A percentile compares a stretch with the other conserved stretches of the same genome.
phyloP scores from a whole-genome alignment of 192 early-diverging fungal genomes.

The Coemansia asiatica region DNA sequence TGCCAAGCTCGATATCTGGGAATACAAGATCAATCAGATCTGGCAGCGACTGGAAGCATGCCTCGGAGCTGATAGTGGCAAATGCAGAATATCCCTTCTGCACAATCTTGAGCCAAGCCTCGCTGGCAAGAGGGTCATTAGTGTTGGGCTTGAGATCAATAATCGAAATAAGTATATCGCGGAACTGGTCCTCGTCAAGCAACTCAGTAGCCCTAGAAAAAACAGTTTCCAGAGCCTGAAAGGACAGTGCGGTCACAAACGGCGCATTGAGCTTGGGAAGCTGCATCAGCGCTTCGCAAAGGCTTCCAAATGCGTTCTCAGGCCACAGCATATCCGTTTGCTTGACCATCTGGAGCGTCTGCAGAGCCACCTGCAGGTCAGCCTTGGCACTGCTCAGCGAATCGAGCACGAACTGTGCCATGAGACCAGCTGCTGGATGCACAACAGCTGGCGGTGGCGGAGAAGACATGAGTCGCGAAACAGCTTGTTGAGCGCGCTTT shows the following conservation, averaged over 20 bases:
- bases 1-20: conserved; percentile 64
- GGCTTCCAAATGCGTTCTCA: conserved; percentile 57
- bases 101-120: conserved; percentile 83
- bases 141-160: conserved; percentile 81
- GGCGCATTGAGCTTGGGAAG: conserved; percentile 78
- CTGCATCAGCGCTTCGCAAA: conserved; percentile 74
- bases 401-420: conserved; percentile 64
- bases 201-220: conserved; percentile 39
- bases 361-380: conserved; percentile 60
- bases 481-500: conserved; percentile 83
- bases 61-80: conserved; percentile 58
- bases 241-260: conserved; percentile 69
- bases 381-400: conserved; percentile 59
- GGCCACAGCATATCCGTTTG: conserved; percentile 61
- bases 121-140: conserved; percentile 77
- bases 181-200: conserved; percentile 56
- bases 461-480: conserved; percentile 63
- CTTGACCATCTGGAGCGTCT: conserved; percentile 74
- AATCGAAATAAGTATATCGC: conserved; percentile 57
- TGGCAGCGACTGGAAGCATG: conserved; percentile 56
- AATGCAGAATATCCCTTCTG: conserved; percentile 70
- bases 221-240: conserved; percentile 44
- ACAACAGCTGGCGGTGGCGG: conserved; percentile 70
- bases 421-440: conserved; percentile 70
- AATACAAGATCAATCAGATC: conserved; percentile 65